A percentile compares a stretch with the other conserved stretches of the same genome.
These are phyloP conservation scores for Abrus precatorius DNA, from an alignment of 306 rosid genomes.

Conservation along the genomic window DNA sequence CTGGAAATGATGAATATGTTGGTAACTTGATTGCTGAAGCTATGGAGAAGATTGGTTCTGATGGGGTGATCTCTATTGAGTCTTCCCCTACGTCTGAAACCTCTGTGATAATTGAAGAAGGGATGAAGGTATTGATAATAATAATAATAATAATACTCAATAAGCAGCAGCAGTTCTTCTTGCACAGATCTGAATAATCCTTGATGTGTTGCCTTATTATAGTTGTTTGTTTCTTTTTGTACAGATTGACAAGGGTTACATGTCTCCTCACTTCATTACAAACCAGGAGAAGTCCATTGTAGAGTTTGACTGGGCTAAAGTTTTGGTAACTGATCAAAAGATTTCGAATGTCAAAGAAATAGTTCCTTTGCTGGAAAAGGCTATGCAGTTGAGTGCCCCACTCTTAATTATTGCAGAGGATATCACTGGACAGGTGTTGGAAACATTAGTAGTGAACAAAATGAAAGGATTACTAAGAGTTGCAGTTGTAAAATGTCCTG, in stretches of 20 bases:
- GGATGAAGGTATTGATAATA: conserved; percentile 78
- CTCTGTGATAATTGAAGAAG: conserved; percentile 86
- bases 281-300: conserved; percentile 84
- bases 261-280: conserved; percentile 92
- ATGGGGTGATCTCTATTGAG: conserved; percentile 87
- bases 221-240: conserved; percentile 40
- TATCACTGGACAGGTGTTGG: conserved; percentile 74
- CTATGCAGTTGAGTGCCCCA: conserved; percentile 86
- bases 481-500: conserved; percentile 93
- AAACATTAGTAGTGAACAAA: conserved; percentile 88
- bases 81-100: conserved; percentile 89
- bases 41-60: conserved; percentile 87
- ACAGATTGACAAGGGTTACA: conserved; percentile 95
- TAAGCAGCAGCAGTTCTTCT: conserved; percentile 3
- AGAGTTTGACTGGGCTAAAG: conserved; percentile 89
- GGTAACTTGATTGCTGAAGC: conserved; percentile 92
- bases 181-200: conserved; percentile 34
- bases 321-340: conserved; percentile 94
- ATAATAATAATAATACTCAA: conserved; percentile 2
- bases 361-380: conserved; percentile 87
- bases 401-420: conserved; percentile 94
- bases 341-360: conserved; percentile 81
- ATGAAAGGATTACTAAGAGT: conserved; percentile 83
- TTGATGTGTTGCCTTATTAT: not conserved
- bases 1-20: conserved; percentile 89